A percentile compares a stretch with the other conserved stretches of the same genome.
phyloP scores from a whole-genome alignment of 2,329 filamentous ascomycete species.

The Verticillium nubilum region DNA sequence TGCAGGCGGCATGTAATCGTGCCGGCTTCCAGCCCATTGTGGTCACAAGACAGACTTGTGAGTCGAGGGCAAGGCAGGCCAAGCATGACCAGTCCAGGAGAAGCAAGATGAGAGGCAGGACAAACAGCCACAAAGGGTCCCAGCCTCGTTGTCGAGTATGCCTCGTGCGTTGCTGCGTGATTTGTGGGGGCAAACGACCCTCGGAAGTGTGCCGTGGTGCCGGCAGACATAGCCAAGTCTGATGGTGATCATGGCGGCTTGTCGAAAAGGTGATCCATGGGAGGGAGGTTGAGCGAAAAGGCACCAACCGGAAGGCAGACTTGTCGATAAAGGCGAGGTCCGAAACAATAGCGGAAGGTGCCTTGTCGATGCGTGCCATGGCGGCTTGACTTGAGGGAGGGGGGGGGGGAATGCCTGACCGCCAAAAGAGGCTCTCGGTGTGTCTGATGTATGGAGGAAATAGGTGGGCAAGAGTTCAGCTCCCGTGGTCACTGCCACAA shows the following conservation, averaged over 20 bases:
- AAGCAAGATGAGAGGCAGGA: background rate
- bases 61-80: background rate
- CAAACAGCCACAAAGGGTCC: background rate
- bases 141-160: background rate
- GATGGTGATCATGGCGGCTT: background rate
- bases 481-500: background rate
- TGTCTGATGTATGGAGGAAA: background rate
- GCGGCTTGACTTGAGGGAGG: background rate
- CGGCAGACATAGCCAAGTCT: background rate
- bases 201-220: background rate
- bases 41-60: background rate
- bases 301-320: background rate
- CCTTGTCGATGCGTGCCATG: background rate
- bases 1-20: background rate
- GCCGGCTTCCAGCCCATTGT: background rate
- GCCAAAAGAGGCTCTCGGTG: background rate
- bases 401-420: background rate
- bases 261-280: background rate
- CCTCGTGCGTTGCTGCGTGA: background rate
- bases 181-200: background rate
- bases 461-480: background rate
- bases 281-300: background rate
- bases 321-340: background rate
- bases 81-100: background rate
- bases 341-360: background rate